phyloP scores from a whole-genome alignment of 164 flowering plant species.

The Tetrastigma voinierianum region DNA sequence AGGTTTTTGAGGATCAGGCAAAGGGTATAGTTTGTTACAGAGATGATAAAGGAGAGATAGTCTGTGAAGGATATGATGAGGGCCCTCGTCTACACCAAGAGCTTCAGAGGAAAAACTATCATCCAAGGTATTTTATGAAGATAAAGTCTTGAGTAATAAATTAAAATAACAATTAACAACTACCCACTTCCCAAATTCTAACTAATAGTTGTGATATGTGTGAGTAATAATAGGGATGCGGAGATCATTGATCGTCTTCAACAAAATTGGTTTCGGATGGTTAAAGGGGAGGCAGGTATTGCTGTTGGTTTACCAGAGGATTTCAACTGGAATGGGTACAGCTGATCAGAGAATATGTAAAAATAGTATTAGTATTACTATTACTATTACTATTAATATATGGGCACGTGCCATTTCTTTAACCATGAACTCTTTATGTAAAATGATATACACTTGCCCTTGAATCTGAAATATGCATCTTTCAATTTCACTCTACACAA shows the following conservation, averaged over 20 bases:
- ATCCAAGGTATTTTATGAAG: constrained; percentile 30
- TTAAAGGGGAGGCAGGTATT: constrained; percentile 15
- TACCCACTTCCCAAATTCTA: neutral
- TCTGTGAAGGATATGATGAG: constrained; percentile 89
- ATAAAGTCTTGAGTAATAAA: no score
- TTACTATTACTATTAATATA: no score
- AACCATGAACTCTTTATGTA: neutral
- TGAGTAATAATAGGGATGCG: constrained; percentile 30
- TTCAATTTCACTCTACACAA: neutral
- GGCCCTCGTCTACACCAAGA: constrained; percentile 60
- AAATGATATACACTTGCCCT: neutral
- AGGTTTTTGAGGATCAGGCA: constrained; percentile 71
- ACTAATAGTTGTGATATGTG: neutral
- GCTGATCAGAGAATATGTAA: constrained; percentile 14
- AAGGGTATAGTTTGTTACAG: constrained; percentile 67
- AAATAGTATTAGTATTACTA: no score
- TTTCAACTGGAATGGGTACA: constrained; percentile 30
- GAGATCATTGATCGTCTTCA: constrained; percentile 44
- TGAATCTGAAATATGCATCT: neutral
- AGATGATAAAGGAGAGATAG: constrained; percentile 63
- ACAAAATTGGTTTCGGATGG: constrained; percentile 34
- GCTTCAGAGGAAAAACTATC: constrained; percentile 13
- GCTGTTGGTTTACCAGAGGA: constrained; percentile 21
- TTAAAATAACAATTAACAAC: no score
- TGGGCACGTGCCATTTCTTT: neutral